Base-by-base conservation (phyloP, 352 stramenopile genomes). In the Saprolegnia diclina region DNA sequence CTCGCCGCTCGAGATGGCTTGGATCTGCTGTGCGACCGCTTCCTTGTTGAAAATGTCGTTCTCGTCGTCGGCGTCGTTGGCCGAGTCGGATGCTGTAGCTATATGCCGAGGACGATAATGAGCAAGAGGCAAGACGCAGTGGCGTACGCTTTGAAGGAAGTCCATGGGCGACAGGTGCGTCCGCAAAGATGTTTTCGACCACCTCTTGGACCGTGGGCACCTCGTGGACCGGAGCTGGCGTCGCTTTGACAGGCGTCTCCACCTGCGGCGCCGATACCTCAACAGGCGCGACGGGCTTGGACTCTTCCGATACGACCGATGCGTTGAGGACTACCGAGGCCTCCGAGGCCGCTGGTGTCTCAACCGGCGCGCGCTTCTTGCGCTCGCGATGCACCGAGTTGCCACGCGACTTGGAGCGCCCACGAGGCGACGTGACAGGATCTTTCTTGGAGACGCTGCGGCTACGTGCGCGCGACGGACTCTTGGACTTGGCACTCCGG, bases 401-500 rank as follows among this genome's bases (percentile, higher is more conserved):
- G 24, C 13, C 52, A 24, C 62, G 62, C 6, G 62, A 48, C 21
- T 18, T 56, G 22, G 42, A 59, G 22, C 62, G 62, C 7, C 32
- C 21, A 5, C 45, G 40, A 21, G 19, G 40, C 18, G 62, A 46
- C 11, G 46, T 35, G 29, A 35, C 50, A 9, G 11, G 13, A n/a
- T 26, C 22, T 5, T 67, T 46, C n/a, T 52, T 48, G 6, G 32
- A 35, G 22, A 64, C 56, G 24, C 56, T 64, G 35, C 56, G 56
- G 42, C 62, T 67, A 21, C 62, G 62, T n/a, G 22, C 46, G 35
- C 62, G 62, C 26, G 62, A 56, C 16, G 62, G 62, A 26, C 62
- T 67, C 50, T 67, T 67, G 62, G 52, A 59, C 24, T 40, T 59
- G 24, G 24, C 11, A 24, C 52, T 59, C 2, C 52, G 13, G 1